phyloP scores from a whole-genome alignment of 73 alveolate species.

The Symbiodinium pilosum region DNA sequence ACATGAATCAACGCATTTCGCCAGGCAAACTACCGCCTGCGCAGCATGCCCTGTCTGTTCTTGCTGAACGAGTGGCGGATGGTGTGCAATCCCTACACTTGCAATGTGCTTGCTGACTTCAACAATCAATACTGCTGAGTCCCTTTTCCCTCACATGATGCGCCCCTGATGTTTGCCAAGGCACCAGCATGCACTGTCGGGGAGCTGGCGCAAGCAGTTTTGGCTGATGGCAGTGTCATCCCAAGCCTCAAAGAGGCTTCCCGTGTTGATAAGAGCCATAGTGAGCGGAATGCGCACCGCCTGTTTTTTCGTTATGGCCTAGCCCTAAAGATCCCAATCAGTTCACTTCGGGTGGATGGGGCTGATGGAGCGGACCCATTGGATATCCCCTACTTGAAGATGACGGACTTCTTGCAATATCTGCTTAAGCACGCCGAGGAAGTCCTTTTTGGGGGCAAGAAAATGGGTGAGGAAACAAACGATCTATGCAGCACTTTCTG shows the following conservation, averaged over 20 bases:
- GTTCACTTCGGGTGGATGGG: not conserved
- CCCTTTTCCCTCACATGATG: too few relatives aligned
- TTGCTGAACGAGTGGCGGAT: too few relatives aligned
- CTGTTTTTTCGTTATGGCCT: not conserved
- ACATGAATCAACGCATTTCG: too few relatives aligned
- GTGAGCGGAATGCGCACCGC: not conserved
- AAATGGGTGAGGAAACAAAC: not conserved
- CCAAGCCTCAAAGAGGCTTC: not conserved
- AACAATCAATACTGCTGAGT: too few relatives aligned
- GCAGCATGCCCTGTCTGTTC: too few relatives aligned
- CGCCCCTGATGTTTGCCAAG: not conserved
- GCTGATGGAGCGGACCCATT: not conserved
- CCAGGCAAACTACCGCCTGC: too few relatives aligned
- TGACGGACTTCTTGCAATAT: not conserved
- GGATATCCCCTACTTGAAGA: not conserved
- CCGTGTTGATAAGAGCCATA: not conserved
- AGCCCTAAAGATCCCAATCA: not conserved
- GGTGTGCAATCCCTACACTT: too few relatives aligned
- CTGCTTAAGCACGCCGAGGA: not conserved
- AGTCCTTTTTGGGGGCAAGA: not conserved
- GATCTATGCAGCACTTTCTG: not conserved
- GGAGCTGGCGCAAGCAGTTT: conserved; percentile 24
- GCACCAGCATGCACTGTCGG: conserved; percentile 54
- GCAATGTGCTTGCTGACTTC: too few relatives aligned
- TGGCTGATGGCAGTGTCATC: not conserved